Base-by-base conservation (phyloP, 2,329 filamentous ascomycete species). In the Nannizziopsis arthrosporioides region DNA sequence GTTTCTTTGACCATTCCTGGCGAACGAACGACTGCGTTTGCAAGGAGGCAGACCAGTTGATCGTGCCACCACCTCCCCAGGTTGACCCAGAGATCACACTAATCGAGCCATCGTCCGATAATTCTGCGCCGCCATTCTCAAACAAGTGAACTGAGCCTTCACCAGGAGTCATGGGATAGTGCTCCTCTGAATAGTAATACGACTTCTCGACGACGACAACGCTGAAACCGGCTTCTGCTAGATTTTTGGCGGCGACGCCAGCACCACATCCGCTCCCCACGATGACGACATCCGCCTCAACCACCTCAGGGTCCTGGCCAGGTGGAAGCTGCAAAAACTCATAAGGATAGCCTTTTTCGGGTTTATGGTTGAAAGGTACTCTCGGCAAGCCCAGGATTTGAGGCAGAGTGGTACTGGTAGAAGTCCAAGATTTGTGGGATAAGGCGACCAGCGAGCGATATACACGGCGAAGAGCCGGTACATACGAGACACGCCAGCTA, bases 231-330 rank as follows among this genome's bases (percentile, higher is more conserved):
- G 82, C 84, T 63, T 88, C 81, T 8, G 88, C 78, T 1, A 94
- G 69, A 44, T 85, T 82, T 64, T 89, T 89, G 18, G 89, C 88
- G 32, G 76, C 78, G 0, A 94, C 87, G 8, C 75, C 85, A 36
- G 85, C 88, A 53, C 89, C 89, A 57, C 85, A 93, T 22, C 89
- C 89, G 34, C 85, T 92, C 2, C 89, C 89, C 15, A 95, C 75
- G 50, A 95, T 80, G 36, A 94, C 78, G 0, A 94, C 79, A 62
- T 95, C 90, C 0, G 84, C 82, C 47, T 87, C 78, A 35, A 93
- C 68, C 2, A 73, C 72, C 53, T 81, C 78, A 0, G 77, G 70
- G 3, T 71, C 60, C 6, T 69, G 60, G 0, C 71, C 69, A 0
- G 76, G 69, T 1, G 76, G 74, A 15, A 79, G 66, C 50, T 81